phyloP scores from a whole-genome alignment of 495 filamentous ascomycete genomes.

The Neurospora pannonica region DNA sequence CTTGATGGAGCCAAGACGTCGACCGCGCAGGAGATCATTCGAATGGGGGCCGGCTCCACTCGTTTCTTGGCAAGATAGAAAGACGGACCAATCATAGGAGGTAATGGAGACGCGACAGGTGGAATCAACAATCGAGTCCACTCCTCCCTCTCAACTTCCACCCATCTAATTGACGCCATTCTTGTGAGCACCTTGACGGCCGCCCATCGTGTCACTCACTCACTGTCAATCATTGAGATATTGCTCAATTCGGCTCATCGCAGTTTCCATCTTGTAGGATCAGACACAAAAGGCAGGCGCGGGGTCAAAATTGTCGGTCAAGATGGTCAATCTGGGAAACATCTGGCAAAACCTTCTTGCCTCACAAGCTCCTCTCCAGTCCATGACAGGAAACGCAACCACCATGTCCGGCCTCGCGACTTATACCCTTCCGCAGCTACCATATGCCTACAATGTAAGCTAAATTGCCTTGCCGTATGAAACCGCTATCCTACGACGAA shows the following conservation, averaged over 20 bases:
- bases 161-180: not conserved
- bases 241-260: not conserved
- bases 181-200: not conserved
- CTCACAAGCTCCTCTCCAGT: conserved; percentile 14
- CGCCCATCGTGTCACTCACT: not conserved
- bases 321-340: conserved; percentile 23
- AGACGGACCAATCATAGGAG: not conserved
- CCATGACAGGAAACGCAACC: conserved; percentile 11
- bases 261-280: not conserved
- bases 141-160: not conserved
- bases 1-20: not conserved
- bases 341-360: conserved; percentile 23
- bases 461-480: not conserved
- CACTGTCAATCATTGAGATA: not conserved
- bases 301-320: not conserved
- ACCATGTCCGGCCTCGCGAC: conserved; percentile 22
- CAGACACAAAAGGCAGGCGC: not conserved
- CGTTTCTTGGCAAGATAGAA: not conserved
- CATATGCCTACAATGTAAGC: conserved; percentile 39
- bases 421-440: conserved; percentile 31
- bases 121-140: not conserved
- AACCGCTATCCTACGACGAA: not conserved
- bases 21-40: not conserved
- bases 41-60: not conserved
- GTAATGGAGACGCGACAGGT: not conserved